Evolutionary conservation across 768 basidiomycete genomes (phyloP).

Genomic region (Fibroporia radiculosa): DNA sequence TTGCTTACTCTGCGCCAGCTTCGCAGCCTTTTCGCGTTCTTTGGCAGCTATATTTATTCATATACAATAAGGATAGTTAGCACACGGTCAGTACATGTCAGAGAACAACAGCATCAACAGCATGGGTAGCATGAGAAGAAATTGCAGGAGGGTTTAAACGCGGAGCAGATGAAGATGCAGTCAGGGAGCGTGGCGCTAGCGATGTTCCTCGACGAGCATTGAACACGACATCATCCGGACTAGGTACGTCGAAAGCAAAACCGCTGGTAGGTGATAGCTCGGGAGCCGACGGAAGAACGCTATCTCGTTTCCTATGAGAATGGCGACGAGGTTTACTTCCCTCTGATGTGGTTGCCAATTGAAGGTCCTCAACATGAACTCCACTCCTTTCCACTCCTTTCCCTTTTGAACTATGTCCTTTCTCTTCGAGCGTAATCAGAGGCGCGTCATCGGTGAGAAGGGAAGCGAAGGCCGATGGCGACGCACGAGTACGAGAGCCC

Average conservation of each 20-base stretch:
- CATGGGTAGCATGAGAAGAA: constrained; percentile 17
- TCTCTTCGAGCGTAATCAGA: constrained; percentile 12
- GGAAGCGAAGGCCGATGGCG: constrained; percentile 51
- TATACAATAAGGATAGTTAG: constrained; percentile 22
- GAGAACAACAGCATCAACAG: constrained; percentile 22
- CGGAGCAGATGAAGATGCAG: constrained; percentile 20
- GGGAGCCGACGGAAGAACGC: constrained; percentile 27
- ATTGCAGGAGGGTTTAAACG: constrained; percentile 12
- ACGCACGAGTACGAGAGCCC: constrained; percentile 53
- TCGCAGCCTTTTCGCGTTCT: constrained; percentile 73
- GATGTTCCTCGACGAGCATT: constrained; percentile 74
- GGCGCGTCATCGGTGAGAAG: constrained; percentile 54
- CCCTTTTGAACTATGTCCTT: constrained; percentile 20
- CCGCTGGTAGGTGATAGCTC: constrained; percentile 24
- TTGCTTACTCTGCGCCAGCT: constrained; percentile 40
- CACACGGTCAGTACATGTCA: constrained; percentile 26
- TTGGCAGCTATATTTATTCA: constrained; percentile 52
- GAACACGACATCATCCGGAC: constrained; percentile 87
- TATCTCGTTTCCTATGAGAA: not conserved
- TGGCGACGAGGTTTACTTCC: not conserved
- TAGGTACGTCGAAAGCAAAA: constrained; percentile 75
- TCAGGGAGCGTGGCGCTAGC: constrained; percentile 37
- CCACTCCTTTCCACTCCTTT: not conserved
- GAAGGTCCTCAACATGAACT: not conserved
- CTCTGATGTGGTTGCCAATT: not conserved